phyloP scores from a whole-genome alignment of 768 basidiomycete species.

The Termitomyces sp. region DNA sequence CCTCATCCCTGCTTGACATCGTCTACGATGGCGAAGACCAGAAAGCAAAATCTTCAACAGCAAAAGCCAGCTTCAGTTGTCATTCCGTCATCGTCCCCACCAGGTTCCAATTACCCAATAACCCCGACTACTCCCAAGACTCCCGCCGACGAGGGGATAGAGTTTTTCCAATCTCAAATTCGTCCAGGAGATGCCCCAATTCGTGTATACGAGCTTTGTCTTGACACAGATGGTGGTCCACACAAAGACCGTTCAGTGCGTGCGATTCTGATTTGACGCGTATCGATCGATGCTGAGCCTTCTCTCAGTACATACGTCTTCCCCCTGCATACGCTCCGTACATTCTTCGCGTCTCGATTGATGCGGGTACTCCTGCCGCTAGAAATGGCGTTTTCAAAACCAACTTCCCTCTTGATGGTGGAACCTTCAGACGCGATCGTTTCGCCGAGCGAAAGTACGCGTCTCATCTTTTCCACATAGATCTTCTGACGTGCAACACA shows the following conservation, averaged over 20 bases:
- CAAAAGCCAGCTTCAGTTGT: conserved; percentile 22
- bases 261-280: conserved; percentile 6
- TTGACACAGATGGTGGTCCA: conserved; percentile 91
- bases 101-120: conserved; percentile 19
- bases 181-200: conserved; percentile 56
- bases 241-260: conserved; percentile 77
- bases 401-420: conserved; percentile 95
- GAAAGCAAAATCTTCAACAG: conserved; percentile 18
- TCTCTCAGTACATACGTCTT: conserved; percentile 82
- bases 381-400: conserved; percentile 92
- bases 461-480: conserved; percentile 14
- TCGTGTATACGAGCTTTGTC: conserved; percentile 77
- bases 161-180: conserved; percentile 68
- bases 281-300: not conserved
- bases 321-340: conserved; percentile 89
- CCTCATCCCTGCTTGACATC: conserved; percentile 6
- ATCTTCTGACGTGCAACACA: conserved; percentile 3
- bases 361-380: conserved; percentile 88
- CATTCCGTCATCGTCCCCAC: conserved; percentile 23
- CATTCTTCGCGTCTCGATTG: conserved; percentile 83
- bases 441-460: conserved; percentile 70
- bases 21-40: conserved; percentile 18
- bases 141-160: conserved; percentile 88
- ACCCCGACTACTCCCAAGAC: conserved; percentile 66
- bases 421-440: conserved; percentile 68